Evolutionary conservation across 176 grass and related monocot species (phyloP), one percentile per base, ranked within the genome.

Genomic region (Leersia perrieri): DNA sequence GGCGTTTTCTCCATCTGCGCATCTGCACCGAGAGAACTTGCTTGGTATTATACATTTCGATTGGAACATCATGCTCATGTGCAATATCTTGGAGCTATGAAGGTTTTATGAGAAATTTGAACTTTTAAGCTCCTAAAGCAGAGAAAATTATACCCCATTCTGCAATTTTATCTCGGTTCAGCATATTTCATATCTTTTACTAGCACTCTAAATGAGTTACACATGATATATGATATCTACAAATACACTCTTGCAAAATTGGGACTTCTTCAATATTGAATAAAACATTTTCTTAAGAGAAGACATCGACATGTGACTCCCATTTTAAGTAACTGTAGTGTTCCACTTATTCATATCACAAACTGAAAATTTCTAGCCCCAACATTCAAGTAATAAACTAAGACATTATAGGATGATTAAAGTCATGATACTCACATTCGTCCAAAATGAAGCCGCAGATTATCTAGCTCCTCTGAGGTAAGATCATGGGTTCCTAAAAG

Each of bases 401-500:
- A 33, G 41, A 61, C 1, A 7, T 55, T 45, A 23, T 35, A 68
- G 8, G 38, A 11, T 7, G 70, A 14, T 51, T 1, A 58, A 58
- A 47, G 42, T 69, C 23, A 13, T 6, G 45, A 34, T 60, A 90
- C 78, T 86, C 70, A 90, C 91, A 94, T 90, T 38, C 70, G 51
- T 33, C 70, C 67, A 23, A 94, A 94, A 65, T 94, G 85, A 29
- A 68, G 67, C n/a, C 79, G 71, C 36, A 90, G 66, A 57, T 90
- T 90, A 78, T 90, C 83, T 3, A 94, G 70, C 84, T 94, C 91
- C 66, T 94, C 79, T 3, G 85, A 75, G 65, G 33, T 86, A 32
- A 94, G 88, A 44, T 94, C 92, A 88, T 94, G 85, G 20, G 66
- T 83, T 81, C 92, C 92, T 33, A 91, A 41, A 66, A 94, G 83